Evolutionary conservation across 148 eudicot genomes (phyloP).

Genomic region (Vaccinium macrocarpon): DNA sequence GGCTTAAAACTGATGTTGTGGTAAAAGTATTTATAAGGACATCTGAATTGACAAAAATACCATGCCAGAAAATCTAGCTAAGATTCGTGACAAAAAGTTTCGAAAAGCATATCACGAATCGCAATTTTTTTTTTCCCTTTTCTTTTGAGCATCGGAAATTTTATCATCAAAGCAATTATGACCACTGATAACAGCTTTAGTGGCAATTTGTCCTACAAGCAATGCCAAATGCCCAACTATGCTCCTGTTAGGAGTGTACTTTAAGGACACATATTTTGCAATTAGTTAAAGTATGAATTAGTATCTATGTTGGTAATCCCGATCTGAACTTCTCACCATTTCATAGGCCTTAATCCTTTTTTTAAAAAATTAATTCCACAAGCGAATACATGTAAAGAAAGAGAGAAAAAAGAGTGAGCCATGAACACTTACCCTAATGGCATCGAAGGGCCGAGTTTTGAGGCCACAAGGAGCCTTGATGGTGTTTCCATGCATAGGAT

Average conservation of each 20-base stretch:
- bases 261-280: neutral
- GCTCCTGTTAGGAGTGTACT: neutral
- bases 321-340: neutral
- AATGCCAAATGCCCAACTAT: neutral
- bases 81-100: neutral
- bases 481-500: slow-evolving; percentile 94
- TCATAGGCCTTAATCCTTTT: neutral
- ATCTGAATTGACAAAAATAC: neutral
- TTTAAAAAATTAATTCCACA: neutral
- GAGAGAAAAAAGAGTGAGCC: too few relatives aligned
- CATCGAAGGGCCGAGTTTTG: slow-evolving; percentile 91
- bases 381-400: neutral
- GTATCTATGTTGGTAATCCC: neutral
- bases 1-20: neutral
- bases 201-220: neutral
- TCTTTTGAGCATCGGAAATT: neutral
- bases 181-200: neutral
- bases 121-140: neutral
- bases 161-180: neutral
- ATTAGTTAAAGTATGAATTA: neutral
- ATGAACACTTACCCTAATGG: slow-evolving; percentile 63
- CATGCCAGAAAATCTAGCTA: neutral
- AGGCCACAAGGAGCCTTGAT: slow-evolving; percentile 94
- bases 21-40: neutral
- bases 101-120: neutral